phyloP scores from a whole-genome alignment of 2,329 filamentous ascomycete species.

The Ustilaginoidea virens region DNA sequence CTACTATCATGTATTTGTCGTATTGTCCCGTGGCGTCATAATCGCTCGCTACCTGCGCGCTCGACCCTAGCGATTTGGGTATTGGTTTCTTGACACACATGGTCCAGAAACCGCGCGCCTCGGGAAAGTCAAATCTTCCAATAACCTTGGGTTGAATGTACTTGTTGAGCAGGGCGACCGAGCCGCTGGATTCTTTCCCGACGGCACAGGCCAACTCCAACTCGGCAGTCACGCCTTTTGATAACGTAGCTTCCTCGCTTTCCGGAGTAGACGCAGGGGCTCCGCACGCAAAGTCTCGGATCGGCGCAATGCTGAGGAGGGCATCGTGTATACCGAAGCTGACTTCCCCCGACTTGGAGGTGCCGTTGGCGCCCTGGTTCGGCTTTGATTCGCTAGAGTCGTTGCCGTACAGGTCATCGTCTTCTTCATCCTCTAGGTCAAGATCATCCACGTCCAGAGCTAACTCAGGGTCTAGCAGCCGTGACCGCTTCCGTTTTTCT shows the following conservation, averaged over 20 bases:
- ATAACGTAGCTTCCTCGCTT: slow-evolving; percentile 26
- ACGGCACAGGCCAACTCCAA: slow-evolving; percentile 44
- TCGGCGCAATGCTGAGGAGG: slow-evolving; percentile 63
- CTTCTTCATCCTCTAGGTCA: slow-evolving; percentile 45
- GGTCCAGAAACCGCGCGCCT: slow-evolving; percentile 68
- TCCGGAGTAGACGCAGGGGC: slow-evolving; percentile 29
- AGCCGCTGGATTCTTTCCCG: slow-evolving; percentile 50
- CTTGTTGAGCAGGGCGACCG: slow-evolving; percentile 62
- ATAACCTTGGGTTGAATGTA: slow-evolving; percentile 61
- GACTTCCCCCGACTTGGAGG: slow-evolving; percentile 45
- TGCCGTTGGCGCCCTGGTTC: slow-evolving; percentile 21
- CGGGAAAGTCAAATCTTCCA: slow-evolving; percentile 55
- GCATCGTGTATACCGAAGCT: slow-evolving; percentile 64
- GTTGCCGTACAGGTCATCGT: slow-evolving; percentile 44
- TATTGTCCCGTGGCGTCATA: slow-evolving; percentile 46
- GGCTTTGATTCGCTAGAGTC: slow-evolving; percentile 47
- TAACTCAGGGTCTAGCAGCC: slow-evolving; percentile 37
- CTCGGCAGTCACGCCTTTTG: slow-evolving; percentile 34
- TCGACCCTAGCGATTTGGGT: slow-evolving; percentile 40
- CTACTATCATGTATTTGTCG: slow-evolving; percentile 71
- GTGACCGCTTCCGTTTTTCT: slow-evolving; percentile 49
- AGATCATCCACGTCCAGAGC: slow-evolving; percentile 34
- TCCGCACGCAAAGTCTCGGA: slow-evolving; percentile 60
- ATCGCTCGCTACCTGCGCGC: slow-evolving; percentile 34
- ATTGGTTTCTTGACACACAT: slow-evolving; percentile 53